Percentiles rank a stretch among this genome's conserved stretches.
phyloP scores from a whole-genome alignment of 2,329 filamentous ascomycete genomes.

The Aspergillus intermedius region DNA sequence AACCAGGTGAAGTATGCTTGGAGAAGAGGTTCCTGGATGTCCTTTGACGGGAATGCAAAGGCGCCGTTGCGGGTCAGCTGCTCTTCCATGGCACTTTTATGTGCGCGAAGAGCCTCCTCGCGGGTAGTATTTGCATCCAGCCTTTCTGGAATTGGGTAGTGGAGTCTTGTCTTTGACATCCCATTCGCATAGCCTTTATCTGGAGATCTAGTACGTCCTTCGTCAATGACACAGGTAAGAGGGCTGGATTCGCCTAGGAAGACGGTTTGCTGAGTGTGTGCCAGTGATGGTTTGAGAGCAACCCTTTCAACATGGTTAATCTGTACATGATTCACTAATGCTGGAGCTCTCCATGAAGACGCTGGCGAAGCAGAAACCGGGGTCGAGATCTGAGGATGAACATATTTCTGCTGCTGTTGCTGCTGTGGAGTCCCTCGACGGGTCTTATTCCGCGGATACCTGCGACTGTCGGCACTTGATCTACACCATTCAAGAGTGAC shows the following conservation, averaged over 20 bases:
- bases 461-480: constrained; percentile 4
- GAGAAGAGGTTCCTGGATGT: constrained; percentile 40
- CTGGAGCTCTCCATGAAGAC: background rate
- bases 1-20: constrained; percentile 53
- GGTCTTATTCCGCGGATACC: constrained; percentile 18
- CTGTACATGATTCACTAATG: background rate
- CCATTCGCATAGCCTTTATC: constrained; percentile 24
- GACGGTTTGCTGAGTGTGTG: constrained; percentile 20
- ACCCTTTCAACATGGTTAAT: background rate
- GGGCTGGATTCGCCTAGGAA: constrained; percentile 46
- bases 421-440: background rate
- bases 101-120: constrained; percentile 15
- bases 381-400: background rate
- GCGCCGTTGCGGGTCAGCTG: constrained; percentile 35
- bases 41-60: constrained; percentile 42
- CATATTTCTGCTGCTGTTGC: background rate
- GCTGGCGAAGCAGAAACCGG: background rate
- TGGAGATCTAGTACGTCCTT: constrained; percentile 21
- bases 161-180: constrained; percentile 30
- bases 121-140: constrained; percentile 9
- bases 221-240: constrained; percentile 44
- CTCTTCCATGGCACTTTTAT: constrained; percentile 28
- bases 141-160: constrained; percentile 30
- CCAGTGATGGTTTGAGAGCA: background rate
- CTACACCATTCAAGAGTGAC: constrained; percentile 8